Evolutionary conservation across 257 asterid species (phyloP), one percentile per base, ranked within the genome.

Genomic region (Eucommia ulmoides): DNA sequence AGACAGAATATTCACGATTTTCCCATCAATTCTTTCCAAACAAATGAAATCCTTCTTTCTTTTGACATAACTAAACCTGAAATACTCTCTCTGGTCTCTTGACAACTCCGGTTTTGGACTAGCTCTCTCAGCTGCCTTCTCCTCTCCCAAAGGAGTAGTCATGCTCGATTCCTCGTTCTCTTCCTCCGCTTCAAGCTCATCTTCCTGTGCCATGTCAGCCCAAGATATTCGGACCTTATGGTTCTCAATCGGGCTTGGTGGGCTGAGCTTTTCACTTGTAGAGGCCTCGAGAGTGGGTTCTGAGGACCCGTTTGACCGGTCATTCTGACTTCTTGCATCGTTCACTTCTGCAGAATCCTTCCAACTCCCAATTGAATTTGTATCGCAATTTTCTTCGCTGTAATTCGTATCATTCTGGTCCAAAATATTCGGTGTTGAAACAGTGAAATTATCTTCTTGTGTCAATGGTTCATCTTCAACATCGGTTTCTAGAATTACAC

Each of bases 141-240:
- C 77, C 54, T 41, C 58, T 41, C 46, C 59, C 20, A 24, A 33
- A 24, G 41, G 42, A 68, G 53, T 70, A 65, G 65, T 62, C 50
- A 5, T 64, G 47, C 33, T 35, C 22, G 23, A 52, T 50, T 12
- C 58, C 42, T 65, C 76, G 44, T 59, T 59, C 41, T 59, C 77
- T 22, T 64, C 69, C 53, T 60, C 75, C 2, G 18, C 65, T 53
- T 64, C 78, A 61, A 82, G 77, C 70, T 85, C 98, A 62, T 85
- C 96, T 64, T 85, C 93, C 59, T 63, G 74, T 58, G 96, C 84
- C 91, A 89, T 89, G 70, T 89, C 98, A 14, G 98, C 98, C 98
- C 98, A 88, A 21, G 97, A 88, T 75, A 72, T 75, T 62, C 76
- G 79, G 64, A 50, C 47, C 20, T 10, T 48, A 7, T 82, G 70